phyloP scores from a whole-genome alignment of 2,329 filamentous ascomycete genomes.

The Diaporthe ilicicola region DNA sequence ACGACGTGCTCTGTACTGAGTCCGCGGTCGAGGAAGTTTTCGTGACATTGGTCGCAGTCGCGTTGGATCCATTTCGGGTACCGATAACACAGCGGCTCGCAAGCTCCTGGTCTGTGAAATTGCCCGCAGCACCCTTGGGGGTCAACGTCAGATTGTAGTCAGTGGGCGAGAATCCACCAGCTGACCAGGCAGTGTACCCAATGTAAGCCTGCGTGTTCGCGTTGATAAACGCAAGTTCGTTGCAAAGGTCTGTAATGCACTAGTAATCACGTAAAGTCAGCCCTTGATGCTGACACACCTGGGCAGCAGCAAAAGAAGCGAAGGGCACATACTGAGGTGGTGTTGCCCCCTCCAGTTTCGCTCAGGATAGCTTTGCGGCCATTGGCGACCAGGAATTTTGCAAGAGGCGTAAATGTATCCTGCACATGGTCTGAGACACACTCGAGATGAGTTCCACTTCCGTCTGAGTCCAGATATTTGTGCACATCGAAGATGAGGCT shows the following conservation, averaged over 20 bases:
- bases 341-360: slow-evolving; percentile 61
- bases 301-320: neutral
- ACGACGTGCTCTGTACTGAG: neutral
- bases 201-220: slow-evolving; percentile 56
- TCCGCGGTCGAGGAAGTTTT: neutral
- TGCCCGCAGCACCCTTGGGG: slow-evolving; percentile 40
- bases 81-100: slow-evolving; percentile 23
- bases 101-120: slow-evolving; percentile 33
- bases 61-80: slow-evolving; percentile 5
- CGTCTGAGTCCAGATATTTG: slow-evolving; percentile 65
- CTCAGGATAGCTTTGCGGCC: slow-evolving; percentile 59
- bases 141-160: slow-evolving; percentile 54
- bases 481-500: slow-evolving; percentile 68
- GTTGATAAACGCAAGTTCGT: slow-evolving; percentile 55
- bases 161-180: slow-evolving; percentile 50
- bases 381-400: slow-evolving; percentile 55
- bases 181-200: slow-evolving; percentile 56
- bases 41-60: neutral
- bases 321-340: slow-evolving; percentile 46
- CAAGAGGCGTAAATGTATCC: slow-evolving; percentile 55
- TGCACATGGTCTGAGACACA: slow-evolving; percentile 61
- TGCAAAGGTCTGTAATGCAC: slow-evolving; percentile 54
- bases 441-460: slow-evolving; percentile 57
- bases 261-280: slow-evolving; percentile 35
- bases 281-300: neutral